A percentile compares a stretch with the other conserved stretches of the same genome.
phyloP scores from a whole-genome alignment of 2,329 filamentous ascomycete species.

The Fusarium acutatum region DNA sequence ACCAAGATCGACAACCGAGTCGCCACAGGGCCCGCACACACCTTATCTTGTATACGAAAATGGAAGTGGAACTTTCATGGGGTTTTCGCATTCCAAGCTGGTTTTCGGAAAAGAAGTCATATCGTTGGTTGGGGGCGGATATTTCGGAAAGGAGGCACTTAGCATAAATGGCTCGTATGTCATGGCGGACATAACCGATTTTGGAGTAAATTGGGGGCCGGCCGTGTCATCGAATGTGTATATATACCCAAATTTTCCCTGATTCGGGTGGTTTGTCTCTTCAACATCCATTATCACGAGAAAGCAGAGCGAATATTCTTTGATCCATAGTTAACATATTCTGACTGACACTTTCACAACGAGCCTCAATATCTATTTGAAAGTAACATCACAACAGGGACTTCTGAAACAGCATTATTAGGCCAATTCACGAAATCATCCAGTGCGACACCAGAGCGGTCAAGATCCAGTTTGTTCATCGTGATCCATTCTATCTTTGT shows the following conservation, averaged over 20 bases:
- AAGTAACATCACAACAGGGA: too few relatives aligned
- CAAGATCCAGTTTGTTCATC: not conserved
- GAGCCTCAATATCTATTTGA: not conserved
- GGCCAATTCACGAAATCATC: not conserved
- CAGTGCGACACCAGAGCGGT: not conserved
- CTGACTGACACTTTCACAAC: too few relatives aligned
- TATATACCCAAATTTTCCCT: not conserved
- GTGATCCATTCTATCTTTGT: not conserved
- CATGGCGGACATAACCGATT: not conserved
- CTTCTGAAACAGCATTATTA: not conserved
- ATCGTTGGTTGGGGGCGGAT: slow-evolving; percentile 5
- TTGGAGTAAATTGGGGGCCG: not conserved
- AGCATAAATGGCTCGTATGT: slow-evolving; percentile 13
- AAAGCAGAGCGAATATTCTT: not conserved
- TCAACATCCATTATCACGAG: not conserved
- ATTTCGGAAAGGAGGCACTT: slow-evolving; percentile 3
- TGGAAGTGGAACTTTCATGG: not conserved
- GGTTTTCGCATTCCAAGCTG: slow-evolving; percentile 13
- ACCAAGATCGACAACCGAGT: not conserved
- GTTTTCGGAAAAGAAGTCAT: slow-evolving; percentile 18
- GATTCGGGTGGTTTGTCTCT: not conserved
- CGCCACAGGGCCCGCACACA: slow-evolving; percentile 7
- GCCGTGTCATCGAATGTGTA: not conserved
- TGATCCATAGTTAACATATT: not conserved
- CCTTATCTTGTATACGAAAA: not conserved